phyloP scores from a whole-genome alignment of 1,284 basidiomycete species.

The Irpex sp. region DNA sequence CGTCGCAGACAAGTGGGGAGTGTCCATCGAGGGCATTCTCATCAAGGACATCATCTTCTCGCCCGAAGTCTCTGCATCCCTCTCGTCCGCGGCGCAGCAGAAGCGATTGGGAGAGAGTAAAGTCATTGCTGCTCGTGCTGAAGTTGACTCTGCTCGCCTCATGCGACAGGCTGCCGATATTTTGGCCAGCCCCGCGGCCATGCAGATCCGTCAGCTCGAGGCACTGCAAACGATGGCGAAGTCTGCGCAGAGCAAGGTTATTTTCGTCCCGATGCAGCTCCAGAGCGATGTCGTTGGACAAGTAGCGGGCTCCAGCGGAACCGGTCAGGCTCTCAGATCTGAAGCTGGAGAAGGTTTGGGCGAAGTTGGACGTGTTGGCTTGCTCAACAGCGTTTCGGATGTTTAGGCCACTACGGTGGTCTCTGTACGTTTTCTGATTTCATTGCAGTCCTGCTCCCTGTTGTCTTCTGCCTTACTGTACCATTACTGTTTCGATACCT shows the following conservation, averaged over 20 bases:
- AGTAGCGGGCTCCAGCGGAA: constrained; percentile 2
- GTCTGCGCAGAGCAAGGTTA: constrained; percentile 79
- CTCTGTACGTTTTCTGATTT: neutral
- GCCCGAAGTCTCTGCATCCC: constrained; percentile 84
- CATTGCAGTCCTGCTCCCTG: neutral
- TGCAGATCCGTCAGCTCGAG: constrained; percentile 96
- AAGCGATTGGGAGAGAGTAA: constrained; percentile 95
- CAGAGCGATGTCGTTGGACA: constrained; percentile 68
- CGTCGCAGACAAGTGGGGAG: constrained; percentile 90
- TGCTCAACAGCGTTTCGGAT: constrained; percentile 48
- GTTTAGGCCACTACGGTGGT: neutral
- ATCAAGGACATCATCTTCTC: constrained; percentile 95
- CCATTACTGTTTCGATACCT: neutral
- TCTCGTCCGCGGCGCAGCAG: constrained; percentile 92
- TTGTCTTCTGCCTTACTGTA: neutral
- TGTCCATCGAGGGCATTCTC: constrained; percentile 91
- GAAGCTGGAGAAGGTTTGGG: constrained; percentile 44
- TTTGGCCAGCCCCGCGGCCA: constrained; percentile 88
- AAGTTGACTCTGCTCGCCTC: constrained; percentile 91
- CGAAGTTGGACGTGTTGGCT: constrained; percentile 43
- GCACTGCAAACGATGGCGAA: constrained; percentile 76
- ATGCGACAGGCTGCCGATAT: constrained; percentile 95
- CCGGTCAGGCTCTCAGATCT: constrained; percentile 30
- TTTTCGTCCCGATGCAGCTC: constrained; percentile 92
- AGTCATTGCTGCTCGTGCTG: constrained; percentile 94